Evolutionary conservation across 2,329 filamentous ascomycete genomes (phyloP), one percentile per base, ranked within the genome.

Genomic region (Penicillium sp.): DNA sequence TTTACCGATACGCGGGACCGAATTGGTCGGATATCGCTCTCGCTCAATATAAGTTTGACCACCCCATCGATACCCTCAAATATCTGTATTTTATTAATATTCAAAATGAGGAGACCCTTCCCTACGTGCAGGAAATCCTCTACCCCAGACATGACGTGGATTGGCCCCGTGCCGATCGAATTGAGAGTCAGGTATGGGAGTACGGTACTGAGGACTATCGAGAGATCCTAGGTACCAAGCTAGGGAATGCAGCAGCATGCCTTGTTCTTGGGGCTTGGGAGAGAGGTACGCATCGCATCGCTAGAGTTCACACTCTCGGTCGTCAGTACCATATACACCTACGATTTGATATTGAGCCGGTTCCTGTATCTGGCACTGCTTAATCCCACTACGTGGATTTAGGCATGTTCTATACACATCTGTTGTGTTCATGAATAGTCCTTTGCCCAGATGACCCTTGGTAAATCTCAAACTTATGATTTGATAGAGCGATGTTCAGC

Each of bases 31-130:
- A 43, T 12, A n/a, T 56, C 33, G 53, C 37, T 15, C 15, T 56
- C 2, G 50, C 56, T 4, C 51, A 48, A 33, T 54, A 58, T 19
- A 48, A 15, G 5, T 55, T 48, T n/a, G 50, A 58, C n/a, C 15
- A 49, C n/a, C 19, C 38, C 9, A 47, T 57, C 27, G 21, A 57
- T 29, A 52, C 48, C 1, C 49, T 53, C 23, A 35, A 17, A 3
- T 29, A 57, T n/a, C 10, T 57, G 19, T 56, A 56, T 27, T 50
- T 50, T 17, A 21, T 25, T 15, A 29, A 50, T 21, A 29, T 56
- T 10, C 17, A 37, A 10, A 56, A 50, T 7, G 21, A 42, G 0
- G 21, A 50, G n/a, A 50, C 46, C 12, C 10, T 41, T 4, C 29
- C 29, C 7, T 56, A 43, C 4, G n/a, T 56, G 17, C 21, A 29